Conservation (phyloP, 176 grass and related monocot genomes). For the Juncus inflexus region DNA sequence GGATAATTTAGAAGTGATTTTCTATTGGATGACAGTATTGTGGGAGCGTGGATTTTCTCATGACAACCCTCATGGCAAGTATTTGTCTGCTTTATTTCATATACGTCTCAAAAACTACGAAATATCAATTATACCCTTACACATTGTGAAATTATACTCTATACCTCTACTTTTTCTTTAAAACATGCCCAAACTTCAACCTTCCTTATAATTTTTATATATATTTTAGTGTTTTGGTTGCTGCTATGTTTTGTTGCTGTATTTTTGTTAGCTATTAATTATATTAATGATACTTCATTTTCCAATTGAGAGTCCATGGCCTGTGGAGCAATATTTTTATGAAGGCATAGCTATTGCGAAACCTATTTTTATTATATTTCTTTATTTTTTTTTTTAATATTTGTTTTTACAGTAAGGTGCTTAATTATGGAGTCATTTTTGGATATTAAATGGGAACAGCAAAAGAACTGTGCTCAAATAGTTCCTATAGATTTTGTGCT, state of each 20-base stretch:
- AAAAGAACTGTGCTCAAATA: conserved; percentile 39
- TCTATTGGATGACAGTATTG: conserved; percentile 76
- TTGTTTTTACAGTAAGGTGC: conserved; percentile 62
- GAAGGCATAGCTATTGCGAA: conserved; percentile 19
- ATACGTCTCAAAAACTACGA: too few species aligned
- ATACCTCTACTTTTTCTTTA: background rate
- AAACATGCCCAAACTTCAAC: too few species aligned
- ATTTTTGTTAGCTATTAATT: too few species aligned
- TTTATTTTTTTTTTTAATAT: conserved; percentile 7
- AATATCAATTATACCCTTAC: too few species aligned
- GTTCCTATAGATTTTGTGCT: conserved; percentile 71
- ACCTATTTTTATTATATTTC: background rate
- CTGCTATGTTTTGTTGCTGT: too few species aligned
- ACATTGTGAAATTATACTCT: too few species aligned
- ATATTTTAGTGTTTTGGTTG: too few species aligned
- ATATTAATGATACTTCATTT: too few species aligned
- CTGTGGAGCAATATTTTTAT: background rate
- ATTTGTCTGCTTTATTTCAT: conserved; percentile 1
- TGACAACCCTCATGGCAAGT: conserved; percentile 86
- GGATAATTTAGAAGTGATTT: conserved; percentile 59
- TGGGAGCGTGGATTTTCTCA: conserved; percentile 94
- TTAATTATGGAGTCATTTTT: conserved; percentile 93
- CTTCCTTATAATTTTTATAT: too few species aligned
- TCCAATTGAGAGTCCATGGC: too few species aligned
- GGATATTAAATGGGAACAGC: conserved; percentile 53